Percentiles rank a stretch among this genome's conserved stretches.
Evolutionary conservation across 2,329 filamentous ascomycete species (phyloP).

Genomic region (Diaporthe australafricana): DNA sequence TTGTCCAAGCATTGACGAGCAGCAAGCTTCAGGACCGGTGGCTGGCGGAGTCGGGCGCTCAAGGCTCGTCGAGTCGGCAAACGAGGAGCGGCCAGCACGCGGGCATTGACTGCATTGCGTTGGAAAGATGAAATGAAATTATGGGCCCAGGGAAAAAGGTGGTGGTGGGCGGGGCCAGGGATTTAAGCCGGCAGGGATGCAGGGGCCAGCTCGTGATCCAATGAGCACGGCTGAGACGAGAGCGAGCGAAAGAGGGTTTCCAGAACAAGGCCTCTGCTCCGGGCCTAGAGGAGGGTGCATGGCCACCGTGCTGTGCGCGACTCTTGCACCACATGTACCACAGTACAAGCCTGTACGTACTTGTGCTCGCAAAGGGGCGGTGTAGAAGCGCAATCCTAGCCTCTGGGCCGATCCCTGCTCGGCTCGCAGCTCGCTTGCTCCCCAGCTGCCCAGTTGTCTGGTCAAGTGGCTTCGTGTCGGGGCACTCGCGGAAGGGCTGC

Average conservation of each 20-base stretch:
- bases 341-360: slow-evolving; percentile 15
- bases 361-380: slow-evolving; percentile 10
- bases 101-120: slow-evolving; percentile 28
- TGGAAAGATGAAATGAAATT: slow-evolving; percentile 31
- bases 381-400: slow-evolving; percentile 25
- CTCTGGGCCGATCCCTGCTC: slow-evolving; percentile 26
- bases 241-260: slow-evolving; percentile 6
- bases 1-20: slow-evolving; percentile 28
- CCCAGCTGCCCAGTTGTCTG: slow-evolving; percentile 33
- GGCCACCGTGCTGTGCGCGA: slow-evolving; percentile 27
- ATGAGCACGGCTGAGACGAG: slow-evolving; percentile 27
- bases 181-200: slow-evolving; percentile 28
- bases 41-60: slow-evolving; percentile 29
- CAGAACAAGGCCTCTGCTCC: slow-evolving; percentile 28
- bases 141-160: slow-evolving; percentile 24
- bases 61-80: slow-evolving; percentile 25
- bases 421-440: slow-evolving; percentile 28
- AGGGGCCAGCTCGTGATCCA: slow-evolving; percentile 13
- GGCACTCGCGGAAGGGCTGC: slow-evolving; percentile 35
- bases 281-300: slow-evolving; percentile 27
- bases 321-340: slow-evolving; percentile 20
- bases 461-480: slow-evolving; percentile 36
- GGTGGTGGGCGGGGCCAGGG: slow-evolving; percentile 15
- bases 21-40: slow-evolving; percentile 23
- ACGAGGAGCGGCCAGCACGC: slow-evolving; percentile 27